Base-by-base conservation (phyloP, 163 green algal species). In the Prototheca cutis region DNA sequence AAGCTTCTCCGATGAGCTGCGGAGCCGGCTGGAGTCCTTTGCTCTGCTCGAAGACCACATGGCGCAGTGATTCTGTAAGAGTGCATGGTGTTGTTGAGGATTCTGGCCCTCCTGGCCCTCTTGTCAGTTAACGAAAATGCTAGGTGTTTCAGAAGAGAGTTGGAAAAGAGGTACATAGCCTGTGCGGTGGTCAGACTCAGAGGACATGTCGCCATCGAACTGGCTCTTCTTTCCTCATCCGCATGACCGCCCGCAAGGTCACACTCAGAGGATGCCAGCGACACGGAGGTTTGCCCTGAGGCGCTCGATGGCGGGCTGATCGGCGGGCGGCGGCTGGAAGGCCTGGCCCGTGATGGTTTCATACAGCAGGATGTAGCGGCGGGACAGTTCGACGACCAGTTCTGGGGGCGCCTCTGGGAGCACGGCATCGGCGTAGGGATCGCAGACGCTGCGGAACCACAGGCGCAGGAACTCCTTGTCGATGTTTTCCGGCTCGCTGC, bases 381-480 rank as follows among this genome's bases (percentile, higher is more conserved):
- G 74, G 0, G 83, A 87, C 47, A 98, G 75, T 77, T 97, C 90
- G 6, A 42, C 51, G 18, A 96, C 82, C 30, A 98, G 79, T 59
- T 95, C 88, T 2, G 58, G 55, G 0, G 92, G 92, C 4, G 90
- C 89, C 48, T 86, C 79, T n/a, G 90, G 90, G 27, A 97, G 78
- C 28, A 84, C 75, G 72, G 82, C 59, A 70, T 97, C 91, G 21
- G 85, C 84, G 76, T 98, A 99, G 5, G 92, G 90, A 67, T 98
- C 92, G 74, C 92, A 98, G 61, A 91, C 71, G 23, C 82, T 71
- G 1, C 82, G 62, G 74, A 98, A 98, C 93, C 93, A 99, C 25
- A 98, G 78, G 7, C 93, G 74, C 62, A 98, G 70, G 74, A 99
- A 99, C 77, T 99, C 92, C 77, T 97, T 97, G 77, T 98, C 90